These are phyloP conservation scores for Puccinia polysora DNA, from an alignment of 1,284 basidiomycete species.

Conservation along the genomic window DNA sequence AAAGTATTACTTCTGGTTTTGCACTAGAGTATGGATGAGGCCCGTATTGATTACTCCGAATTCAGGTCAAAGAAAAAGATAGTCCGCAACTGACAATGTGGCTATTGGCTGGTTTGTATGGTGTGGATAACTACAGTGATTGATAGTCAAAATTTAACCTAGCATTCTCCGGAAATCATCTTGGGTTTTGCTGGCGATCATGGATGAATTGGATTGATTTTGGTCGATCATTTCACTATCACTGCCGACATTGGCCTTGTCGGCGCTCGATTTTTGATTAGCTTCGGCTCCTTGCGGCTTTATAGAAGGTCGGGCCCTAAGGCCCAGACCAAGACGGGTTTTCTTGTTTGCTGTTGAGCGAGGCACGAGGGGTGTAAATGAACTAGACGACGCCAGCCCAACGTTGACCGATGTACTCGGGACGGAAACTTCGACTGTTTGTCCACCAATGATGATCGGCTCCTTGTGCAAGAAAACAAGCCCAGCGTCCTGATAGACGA, in stretches of 20 bases:
- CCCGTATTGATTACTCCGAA: too few species aligned
- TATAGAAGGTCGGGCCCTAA: not conserved
- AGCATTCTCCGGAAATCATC: constrained; percentile 77
- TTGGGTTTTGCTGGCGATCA: constrained; percentile 60
- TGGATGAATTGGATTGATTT: not conserved
- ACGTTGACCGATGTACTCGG: constrained; percentile 9
- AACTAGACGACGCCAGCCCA: constrained; percentile 2
- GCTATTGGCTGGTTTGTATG: too few species aligned
- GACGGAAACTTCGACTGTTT: constrained; percentile 30
- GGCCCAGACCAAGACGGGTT: constrained; percentile 31
- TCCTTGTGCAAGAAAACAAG: constrained; percentile 35
- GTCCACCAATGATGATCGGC: constrained; percentile 15
- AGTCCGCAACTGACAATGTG: too few species aligned
- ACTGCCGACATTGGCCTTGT: not conserved
- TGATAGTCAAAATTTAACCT: too few species aligned
- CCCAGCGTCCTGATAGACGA: constrained; percentile 20
- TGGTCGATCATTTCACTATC: not conserved
- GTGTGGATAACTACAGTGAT: too few species aligned
- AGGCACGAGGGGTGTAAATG: constrained; percentile 31
- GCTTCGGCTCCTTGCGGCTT: not conserved
- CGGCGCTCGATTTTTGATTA: not conserved
- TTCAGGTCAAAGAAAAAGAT: too few species aligned
- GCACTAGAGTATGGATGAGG: too few species aligned
- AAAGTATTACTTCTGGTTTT: too few species aligned
- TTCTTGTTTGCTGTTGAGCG: constrained; percentile 33